phyloP scores from a whole-genome alignment of 2,329 filamentous ascomycete species.

The Trichoderma hamatum region DNA sequence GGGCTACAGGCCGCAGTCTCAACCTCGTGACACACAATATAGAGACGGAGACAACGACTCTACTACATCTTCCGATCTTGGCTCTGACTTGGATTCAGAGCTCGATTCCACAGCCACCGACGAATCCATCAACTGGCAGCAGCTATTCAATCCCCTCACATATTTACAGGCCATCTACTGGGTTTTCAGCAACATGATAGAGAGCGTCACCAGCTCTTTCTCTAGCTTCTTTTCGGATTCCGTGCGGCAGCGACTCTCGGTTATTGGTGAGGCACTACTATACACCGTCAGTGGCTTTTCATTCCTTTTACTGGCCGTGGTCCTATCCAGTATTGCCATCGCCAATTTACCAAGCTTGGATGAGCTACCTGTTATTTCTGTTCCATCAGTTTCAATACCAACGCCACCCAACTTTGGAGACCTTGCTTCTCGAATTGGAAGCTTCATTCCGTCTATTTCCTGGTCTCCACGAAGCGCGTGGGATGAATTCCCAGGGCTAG shows the following conservation, averaged over 20 bases:
- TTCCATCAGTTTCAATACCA: constrained; percentile 9
- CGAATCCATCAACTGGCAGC: constrained; percentile 33
- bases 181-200: constrained; percentile 32
- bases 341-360: constrained; percentile 8
- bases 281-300: constrained; percentile 2
- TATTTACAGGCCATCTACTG: constrained; percentile 37
- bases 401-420: neutral
- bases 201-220: constrained; percentile 30
- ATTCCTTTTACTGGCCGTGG: neutral
- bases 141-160: constrained; percentile 39
- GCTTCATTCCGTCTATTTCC: constrained; percentile 35
- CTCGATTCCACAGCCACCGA: constrained; percentile 27
- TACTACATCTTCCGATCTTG: neutral
- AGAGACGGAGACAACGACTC: constrained; percentile 6
- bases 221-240: constrained; percentile 24
- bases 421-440: constrained; percentile 21
- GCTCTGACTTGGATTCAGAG: constrained; percentile 27
- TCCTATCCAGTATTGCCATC: constrained; percentile 5
- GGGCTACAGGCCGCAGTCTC: neutral
- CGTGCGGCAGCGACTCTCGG: constrained; percentile 26
- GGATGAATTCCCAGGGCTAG: constrained; percentile 27
- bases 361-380: neutral
- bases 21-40: neutral
- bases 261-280: neutral
- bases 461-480: constrained; percentile 34